Conservation (phyloP, 192 early-diverging fungal genomes). For the Umbelopsis sp. region DNA sequence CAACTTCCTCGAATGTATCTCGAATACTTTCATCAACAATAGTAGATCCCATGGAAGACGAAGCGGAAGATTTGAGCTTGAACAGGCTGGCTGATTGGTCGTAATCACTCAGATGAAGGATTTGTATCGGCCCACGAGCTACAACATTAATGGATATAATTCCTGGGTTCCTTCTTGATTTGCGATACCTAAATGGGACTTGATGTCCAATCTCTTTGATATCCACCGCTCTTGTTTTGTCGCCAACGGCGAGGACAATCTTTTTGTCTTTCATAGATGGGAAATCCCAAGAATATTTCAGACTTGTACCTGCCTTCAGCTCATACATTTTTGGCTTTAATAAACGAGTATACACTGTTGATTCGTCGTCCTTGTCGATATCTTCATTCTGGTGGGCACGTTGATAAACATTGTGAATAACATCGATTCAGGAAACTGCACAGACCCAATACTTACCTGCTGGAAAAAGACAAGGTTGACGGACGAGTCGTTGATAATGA, state of each 20-base stretch:
- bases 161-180: slow-evolving; percentile 4
- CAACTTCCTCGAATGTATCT: slow-evolving; percentile 41
- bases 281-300: slow-evolving; percentile 81
- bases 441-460: slow-evolving; percentile 7
- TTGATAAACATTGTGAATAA: not conserved
- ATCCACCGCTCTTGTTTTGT: slow-evolving; percentile 62
- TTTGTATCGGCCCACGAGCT: slow-evolving; percentile 52
- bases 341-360: not conserved
- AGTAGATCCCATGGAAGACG: slow-evolving; percentile 16
- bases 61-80: slow-evolving; percentile 30
- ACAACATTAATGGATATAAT: slow-evolving; percentile 61
- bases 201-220: slow-evolving; percentile 79
- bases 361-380: not conserved
- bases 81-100: slow-evolving; percentile 48
- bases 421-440: not conserved
- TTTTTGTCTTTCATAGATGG: slow-evolving; percentile 60
- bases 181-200: slow-evolving; percentile 67
- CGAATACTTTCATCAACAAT: slow-evolving; percentile 28
- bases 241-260: slow-evolving; percentile 63
- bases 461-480: slow-evolving; percentile 23
- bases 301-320: not conserved
- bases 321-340: slow-evolving; percentile 12
- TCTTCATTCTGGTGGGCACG: not conserved
- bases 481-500: slow-evolving; percentile 51
- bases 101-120: slow-evolving; percentile 58